Evolutionary conservation across 2,329 filamentous ascomycete genomes (phyloP).

Genomic region (Talaromyces sp.): DNA sequence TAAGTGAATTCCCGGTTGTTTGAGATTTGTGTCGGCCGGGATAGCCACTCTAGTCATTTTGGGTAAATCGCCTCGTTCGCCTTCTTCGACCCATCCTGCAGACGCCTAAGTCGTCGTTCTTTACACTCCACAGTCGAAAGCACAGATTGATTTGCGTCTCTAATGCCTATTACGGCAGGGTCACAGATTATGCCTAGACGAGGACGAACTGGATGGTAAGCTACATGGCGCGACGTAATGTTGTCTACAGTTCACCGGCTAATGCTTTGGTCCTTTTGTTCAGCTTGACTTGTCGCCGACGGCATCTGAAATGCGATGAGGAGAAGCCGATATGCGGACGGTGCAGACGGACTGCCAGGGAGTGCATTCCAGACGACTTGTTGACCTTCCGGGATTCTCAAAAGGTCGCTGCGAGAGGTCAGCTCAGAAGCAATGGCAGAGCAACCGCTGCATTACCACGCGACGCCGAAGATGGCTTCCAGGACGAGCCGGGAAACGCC

Average conservation of each 20-base stretch:
- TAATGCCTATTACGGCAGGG: not conserved
- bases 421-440: conserved; percentile 1
- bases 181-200: not conserved
- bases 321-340: conserved; percentile 11
- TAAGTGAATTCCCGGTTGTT: not conserved
- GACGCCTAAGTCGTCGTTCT: not conserved
- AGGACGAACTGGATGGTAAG: conserved; percentile 10
- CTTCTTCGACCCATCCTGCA: not conserved
- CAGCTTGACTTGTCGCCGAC: conserved; percentile 9
- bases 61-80: conserved; percentile 7
- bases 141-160: not conserved
- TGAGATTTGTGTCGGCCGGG: not conserved
- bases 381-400: conserved; percentile 7
- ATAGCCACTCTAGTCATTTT: not conserved
- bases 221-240: not conserved
- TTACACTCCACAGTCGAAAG: not conserved
- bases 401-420: conserved; percentile 3
- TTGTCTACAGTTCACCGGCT: not conserved
- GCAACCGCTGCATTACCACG: not conserved
- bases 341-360: conserved; percentile 7
- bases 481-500: not conserved
- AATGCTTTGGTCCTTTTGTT: not conserved
- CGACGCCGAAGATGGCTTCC: not conserved
- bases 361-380: conserved; percentile 8
- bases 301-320: conserved; percentile 14